Evolutionary conservation across 2,329 filamentous ascomycete species (phyloP), one percentile per base, ranked within the genome.

Genomic region (Pochonia chlamydosporia): DNA sequence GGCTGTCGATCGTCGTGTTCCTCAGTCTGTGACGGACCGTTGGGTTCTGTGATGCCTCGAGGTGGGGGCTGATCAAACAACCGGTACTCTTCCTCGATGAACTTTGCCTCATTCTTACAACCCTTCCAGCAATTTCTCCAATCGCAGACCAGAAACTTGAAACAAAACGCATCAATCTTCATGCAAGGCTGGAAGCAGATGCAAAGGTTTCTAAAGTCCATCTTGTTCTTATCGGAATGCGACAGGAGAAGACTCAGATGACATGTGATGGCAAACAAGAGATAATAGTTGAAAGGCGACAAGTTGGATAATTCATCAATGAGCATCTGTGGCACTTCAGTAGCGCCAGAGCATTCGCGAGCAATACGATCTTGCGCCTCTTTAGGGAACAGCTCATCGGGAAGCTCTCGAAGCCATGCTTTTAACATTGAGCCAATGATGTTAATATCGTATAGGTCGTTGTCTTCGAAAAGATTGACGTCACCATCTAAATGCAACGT

Each of bases 51-150:
- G 20, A 79, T 61, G 14, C 81, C 66, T 57, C 69, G 63, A 1
- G 80, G 81, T 5, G 78, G 72, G 4, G 78, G 74, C 58, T 77
- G 72, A 46, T 82, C 76, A 46, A 84, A 80, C 3, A 80, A 61
- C 53, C 67, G 68, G 56, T 85, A 85, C 59, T 87, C 84, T 53
- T 84, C 74, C 56, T 87, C 81, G 30, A 90, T 83, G 60, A 79
- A 92, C 55, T 82, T 82, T 52, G 89, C 83, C 66, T 97, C 92
- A 11, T 87, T 95, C 73, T 85, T 90, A 71, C 92, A 97, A 8
- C 92, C 92, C 64, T 93, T 90, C 92, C 92, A 97, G 70, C 92
- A 97, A 56, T 95, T 85, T 57, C 90, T 84, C 92, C 92, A 97
- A 63, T 97, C 87, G 61, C 89, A 89, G 18, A 97, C 91, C 11